A percentile compares a stretch with the other conserved stretches of the same genome.
Evolutionary conservation across 805 yeast species (phyloP).

Genomic region (Candida ovalis): DNA sequence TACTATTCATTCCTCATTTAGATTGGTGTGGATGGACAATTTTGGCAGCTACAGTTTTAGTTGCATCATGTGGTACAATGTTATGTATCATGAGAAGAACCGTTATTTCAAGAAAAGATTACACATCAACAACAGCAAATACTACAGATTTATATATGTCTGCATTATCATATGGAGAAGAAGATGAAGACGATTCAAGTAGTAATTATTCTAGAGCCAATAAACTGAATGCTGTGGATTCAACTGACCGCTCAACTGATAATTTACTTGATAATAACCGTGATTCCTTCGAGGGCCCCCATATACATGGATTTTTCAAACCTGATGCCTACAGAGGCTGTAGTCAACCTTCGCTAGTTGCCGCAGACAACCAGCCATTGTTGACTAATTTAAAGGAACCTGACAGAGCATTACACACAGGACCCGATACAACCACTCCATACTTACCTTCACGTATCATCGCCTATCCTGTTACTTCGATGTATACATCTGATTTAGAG

Average conservation of each 20-base stretch:
- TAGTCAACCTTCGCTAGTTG: background rate
- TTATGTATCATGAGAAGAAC: conserved; percentile 73
- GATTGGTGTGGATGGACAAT: conserved; percentile 86
- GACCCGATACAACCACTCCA: background rate
- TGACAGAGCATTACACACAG: background rate
- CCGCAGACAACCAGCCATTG: no score
- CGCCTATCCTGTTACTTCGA: conserved; percentile 2
- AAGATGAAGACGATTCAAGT: conserved; percentile 1
- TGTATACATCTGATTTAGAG: conserved; percentile 1
- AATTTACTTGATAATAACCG: background rate
- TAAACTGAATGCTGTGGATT: background rate
- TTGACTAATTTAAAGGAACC: background rate
- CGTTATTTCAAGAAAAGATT: conserved; percentile 42
- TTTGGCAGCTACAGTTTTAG: conserved; percentile 60
- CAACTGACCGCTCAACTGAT: background rate
- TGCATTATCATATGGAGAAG: conserved; percentile 9
- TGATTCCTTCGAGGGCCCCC: background rate
- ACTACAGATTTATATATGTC: conserved; percentile 14
- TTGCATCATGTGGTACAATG: conserved; percentile 60
- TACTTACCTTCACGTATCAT: background rate
- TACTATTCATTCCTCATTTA: conserved; percentile 71
- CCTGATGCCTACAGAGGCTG: background rate
- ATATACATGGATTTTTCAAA: background rate
- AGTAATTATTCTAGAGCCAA: background rate
- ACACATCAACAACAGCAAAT: conserved; percentile 1